phyloP scores from a whole-genome alignment of 1,284 basidiomycete genomes.

The Papiliotrema flavescens region DNA sequence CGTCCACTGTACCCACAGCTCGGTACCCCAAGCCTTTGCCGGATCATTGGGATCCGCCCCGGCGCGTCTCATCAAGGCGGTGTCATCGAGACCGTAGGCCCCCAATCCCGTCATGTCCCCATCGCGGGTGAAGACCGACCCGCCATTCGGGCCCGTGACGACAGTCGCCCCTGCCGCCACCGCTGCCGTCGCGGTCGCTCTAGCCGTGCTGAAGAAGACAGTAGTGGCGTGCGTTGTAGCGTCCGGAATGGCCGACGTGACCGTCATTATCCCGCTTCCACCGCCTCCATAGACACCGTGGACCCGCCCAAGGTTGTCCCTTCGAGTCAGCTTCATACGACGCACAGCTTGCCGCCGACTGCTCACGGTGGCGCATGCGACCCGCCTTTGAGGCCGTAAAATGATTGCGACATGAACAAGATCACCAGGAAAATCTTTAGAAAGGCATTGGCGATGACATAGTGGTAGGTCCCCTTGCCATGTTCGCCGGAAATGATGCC shows the following conservation, averaged over 20 bases:
- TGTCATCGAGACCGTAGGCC: no score
- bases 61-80: neutral
- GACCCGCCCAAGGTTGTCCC: neutral
- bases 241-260: neutral
- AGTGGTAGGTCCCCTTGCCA: constrained; percentile 11
- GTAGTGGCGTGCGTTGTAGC: neutral
- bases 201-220: neutral
- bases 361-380: constrained; percentile 11
- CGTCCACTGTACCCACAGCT: constrained; percentile 10
- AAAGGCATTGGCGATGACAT: constrained; percentile 16
- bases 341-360: no score
- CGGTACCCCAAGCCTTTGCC: constrained; percentile 3
- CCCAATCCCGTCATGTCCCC: no score
- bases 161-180: neutral
- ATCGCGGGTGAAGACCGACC: neutral
- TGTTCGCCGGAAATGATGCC: constrained; percentile 19
- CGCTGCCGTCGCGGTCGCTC: neutral
- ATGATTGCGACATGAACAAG: constrained; percentile 28
- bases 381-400: constrained; percentile 18
- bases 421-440: constrained; percentile 25
- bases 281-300: neutral
- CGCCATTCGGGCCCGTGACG: neutral
- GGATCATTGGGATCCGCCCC: neutral
- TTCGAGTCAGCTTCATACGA: neutral
- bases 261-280: neutral